phyloP scores from a whole-genome alignment of 768 basidiomycete species.

The Pleurotus pulmonarius region DNA sequence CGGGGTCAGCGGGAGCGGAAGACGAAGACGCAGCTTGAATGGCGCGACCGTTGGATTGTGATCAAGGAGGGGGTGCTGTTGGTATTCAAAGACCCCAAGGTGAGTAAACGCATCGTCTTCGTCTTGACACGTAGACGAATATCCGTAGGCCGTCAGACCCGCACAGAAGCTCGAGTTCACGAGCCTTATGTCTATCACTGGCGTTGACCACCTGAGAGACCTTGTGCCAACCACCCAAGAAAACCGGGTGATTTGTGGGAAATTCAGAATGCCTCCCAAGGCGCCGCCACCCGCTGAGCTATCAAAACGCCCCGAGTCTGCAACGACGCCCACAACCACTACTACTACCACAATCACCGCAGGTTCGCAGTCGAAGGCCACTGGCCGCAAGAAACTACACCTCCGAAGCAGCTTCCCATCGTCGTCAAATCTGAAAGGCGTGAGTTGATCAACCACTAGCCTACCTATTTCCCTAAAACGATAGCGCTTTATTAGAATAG shows the following conservation, averaged over 20 bases:
- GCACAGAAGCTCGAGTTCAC: conserved; percentile 36
- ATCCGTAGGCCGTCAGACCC: conserved; percentile 32
- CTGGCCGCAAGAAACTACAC: neutral
- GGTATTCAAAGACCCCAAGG: conserved; percentile 50
- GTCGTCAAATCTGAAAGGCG: neutral
- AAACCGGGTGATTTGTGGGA: conserved; percentile 8
- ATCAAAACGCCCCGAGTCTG: neutral
- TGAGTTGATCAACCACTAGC: neutral
- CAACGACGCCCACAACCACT: neutral
- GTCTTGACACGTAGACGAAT: neutral
- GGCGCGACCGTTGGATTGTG: conserved; percentile 63
- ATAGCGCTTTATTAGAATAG: neutral
- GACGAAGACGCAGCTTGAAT: conserved; percentile 36
- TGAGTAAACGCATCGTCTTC: conserved; percentile 24
- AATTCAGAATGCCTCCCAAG: conserved; percentile 6
- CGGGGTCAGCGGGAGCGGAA: conserved; percentile 1
- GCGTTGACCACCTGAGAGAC: conserved; percentile 34
- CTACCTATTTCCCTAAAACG: neutral
- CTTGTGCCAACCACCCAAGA: neutral
- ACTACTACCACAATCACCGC: neutral
- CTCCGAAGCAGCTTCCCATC: conserved; percentile 1
- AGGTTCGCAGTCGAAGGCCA: neutral
- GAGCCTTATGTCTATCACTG: conserved; percentile 38
- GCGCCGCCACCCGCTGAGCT: neutral
- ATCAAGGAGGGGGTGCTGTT: conserved; percentile 53